Base-by-base conservation (phyloP, 1,284 basidiomycete species). In the Phaffia rhodozyma region DNA sequence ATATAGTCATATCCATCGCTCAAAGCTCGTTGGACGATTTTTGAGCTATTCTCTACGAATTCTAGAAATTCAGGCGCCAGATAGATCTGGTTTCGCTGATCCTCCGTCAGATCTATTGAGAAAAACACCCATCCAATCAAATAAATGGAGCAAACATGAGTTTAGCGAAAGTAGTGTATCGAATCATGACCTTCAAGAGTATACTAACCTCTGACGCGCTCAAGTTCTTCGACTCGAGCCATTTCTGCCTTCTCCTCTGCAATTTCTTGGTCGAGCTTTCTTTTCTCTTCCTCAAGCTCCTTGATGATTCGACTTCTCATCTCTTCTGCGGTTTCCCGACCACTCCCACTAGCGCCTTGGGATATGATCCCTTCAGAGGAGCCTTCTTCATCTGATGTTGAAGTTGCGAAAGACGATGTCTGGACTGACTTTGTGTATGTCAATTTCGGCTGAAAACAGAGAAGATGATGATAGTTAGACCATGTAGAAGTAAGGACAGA, bases 1-100 rank as follows among this genome's bases (percentile, higher is more conserved):
- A 93, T 89, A 72, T 97, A 97, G 74, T 98, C 96, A 74, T 99
- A 99, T 27, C 83, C 84, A 72, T 97, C 94, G 71, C 90, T 94
- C 67, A 98, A 76, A n/a, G 93, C 96, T 59, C 96, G 82, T 73
- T 97, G 91, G 11, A 97, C 84, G 57, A 98, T 91, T 76, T 92
- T 94, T 32, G 87, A 89, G n/a, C 89, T 91, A 69, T 88, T 84
- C 72, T 97, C 91, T 9, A 99, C 85, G 74, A 98, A 99, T 67
- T 91, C 87, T 32, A 87, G 76, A 73, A 97, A 97, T 69, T 94
- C 91, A 0, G 91, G 86, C 4, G 86, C 88, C 20, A 85, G 78
- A 68, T 92, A 82, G 63, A 97, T 87, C 67, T 84, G 85, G 5
- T 82, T 77, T 32, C 87, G 80, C 73, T 97, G 89, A 63, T 91